These are phyloP conservation scores for Begonia peltatifolia DNA, from an alignment of 306 rosid species.

Conservation along the genomic window DNA sequence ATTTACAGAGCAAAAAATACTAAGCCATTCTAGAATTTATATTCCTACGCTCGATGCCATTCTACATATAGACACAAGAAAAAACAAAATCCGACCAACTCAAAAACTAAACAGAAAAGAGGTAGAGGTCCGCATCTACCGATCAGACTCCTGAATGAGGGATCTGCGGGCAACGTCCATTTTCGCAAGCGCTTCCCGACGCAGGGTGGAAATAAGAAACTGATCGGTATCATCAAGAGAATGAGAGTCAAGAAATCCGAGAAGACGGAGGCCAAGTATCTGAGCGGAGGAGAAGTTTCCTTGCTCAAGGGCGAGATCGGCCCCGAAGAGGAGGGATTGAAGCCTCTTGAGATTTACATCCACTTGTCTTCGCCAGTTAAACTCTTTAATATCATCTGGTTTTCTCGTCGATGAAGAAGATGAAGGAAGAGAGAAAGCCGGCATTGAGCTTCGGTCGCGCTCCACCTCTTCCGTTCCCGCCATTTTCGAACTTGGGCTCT, in stretches of 20 bases:
- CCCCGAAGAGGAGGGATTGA: slow-evolving; percentile 70
- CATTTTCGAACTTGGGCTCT: slow-evolving; percentile 17
- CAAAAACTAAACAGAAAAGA: no score
- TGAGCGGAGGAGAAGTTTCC: slow-evolving; percentile 49
- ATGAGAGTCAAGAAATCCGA: slow-evolving; percentile 67
- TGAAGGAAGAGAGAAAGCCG: slow-evolving; percentile 3
- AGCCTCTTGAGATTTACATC: slow-evolving; percentile 50
- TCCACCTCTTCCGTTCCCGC: slow-evolving; percentile 38
- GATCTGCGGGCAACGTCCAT: slow-evolving; percentile 35
- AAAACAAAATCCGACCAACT: no score
- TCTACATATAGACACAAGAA: neutral
- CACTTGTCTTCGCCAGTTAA: slow-evolving; percentile 47
- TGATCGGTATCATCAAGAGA: slow-evolving; percentile 34
- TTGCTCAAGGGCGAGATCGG: slow-evolving; percentile 40
- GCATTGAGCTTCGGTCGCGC: slow-evolving; percentile 7
- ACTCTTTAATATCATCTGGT: slow-evolving; percentile 20
- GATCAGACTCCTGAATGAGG: slow-evolving; percentile 47
- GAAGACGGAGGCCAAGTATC: slow-evolving; percentile 56
- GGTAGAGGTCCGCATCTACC: slow-evolving; percentile 18
- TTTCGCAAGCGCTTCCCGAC: slow-evolving; percentile 36
- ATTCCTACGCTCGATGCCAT: neutral
- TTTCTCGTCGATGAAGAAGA: slow-evolving; percentile 3
- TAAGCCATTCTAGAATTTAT: neutral
- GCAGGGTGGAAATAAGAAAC: slow-evolving; percentile 53
- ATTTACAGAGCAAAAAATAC: no score